These are phyloP conservation scores for Acanthamoeba sp. DNA, from an alignment of 208 protist species.

Conservation along the genomic window DNA sequence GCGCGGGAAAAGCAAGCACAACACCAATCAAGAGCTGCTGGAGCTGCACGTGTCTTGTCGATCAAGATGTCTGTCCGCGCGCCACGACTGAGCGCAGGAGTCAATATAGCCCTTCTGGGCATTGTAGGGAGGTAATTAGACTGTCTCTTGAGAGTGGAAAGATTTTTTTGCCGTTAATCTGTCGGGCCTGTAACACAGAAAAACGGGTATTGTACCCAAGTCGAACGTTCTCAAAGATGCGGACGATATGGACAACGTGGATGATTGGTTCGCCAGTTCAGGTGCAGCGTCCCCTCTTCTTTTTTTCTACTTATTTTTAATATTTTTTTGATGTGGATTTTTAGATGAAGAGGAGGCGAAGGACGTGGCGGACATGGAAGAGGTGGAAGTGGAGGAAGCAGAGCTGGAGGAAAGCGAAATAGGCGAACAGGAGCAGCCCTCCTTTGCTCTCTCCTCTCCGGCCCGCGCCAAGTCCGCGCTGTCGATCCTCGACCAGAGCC, in stretches of 20 bases:
- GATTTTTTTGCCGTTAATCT: neutral
- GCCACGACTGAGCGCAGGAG: neutral
- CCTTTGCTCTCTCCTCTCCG: neutral
- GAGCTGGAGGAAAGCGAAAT: neutral
- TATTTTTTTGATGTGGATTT: neutral
- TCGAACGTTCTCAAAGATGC: slow-evolving; percentile 29
- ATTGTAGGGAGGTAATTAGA: neutral
- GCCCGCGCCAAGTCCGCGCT: neutral
- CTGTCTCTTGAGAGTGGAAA: neutral
- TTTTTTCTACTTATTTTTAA: neutral
- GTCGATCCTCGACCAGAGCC: neutral
- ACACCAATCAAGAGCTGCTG: neutral
- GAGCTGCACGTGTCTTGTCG: too few species aligned
- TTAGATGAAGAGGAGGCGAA: neutral
- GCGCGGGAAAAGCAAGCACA: neutral
- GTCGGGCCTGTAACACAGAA: neutral
- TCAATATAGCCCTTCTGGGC: slow-evolving; percentile 3
- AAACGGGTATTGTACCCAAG: slow-evolving; percentile 31
- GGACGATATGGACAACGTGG: slow-evolving; percentile 40
- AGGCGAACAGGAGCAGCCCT: neutral
- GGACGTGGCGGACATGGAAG: neutral
- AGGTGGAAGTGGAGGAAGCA: neutral
- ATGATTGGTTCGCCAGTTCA: slow-evolving; percentile 22
- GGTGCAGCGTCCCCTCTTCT: neutral
- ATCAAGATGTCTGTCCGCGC: neutral